Base-by-base conservation (phyloP, 306 rosid species). In the Trifolium fragiferum region DNA sequence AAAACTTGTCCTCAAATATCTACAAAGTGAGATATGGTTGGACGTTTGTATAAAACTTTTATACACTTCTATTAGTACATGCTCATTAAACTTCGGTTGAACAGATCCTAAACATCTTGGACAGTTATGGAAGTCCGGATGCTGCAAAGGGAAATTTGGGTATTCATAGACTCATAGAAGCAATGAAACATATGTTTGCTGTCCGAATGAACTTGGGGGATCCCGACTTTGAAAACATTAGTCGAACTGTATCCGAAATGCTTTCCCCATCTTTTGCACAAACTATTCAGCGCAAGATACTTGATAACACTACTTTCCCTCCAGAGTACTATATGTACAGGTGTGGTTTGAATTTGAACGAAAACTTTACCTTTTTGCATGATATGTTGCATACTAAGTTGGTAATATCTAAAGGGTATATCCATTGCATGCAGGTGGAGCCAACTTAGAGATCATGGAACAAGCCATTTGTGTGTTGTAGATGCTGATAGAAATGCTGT, bases 381-480 rank as follows among this genome's bases (percentile, higher is more conserved):
- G 37, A 19, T 16, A 46, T 50, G 69, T 72, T 68, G 73, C 67
- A 32, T 20, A 44, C 43, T 67, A 32, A 54, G 74, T 51, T 62
- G 14, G 53, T 74, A 41, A 59, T 25, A 55, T 70, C 40, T 6
- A 41, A 43, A 57, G 19, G 20, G 35, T 60, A 16, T 51, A 63
- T 68, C 38, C 30, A 60, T 80, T 68, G 10, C 72, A 43, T 50
- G 69, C 94, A 93, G 98, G 86, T 94, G 98, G 97, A 85, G 83
- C 83, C 98, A 91, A 83, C 89, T 94, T n/a, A 78, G 88, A 82
- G 97, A 94, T 82, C 93, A 88, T 11, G 98, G 98, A 72, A 94
- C 97, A 21, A 94, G 97, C 61, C 98, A 94, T 87, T 83, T 91
- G 79, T 87, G 98, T 79, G 72, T 94, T 54, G 96, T 94, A 70